Evolutionary conservation across 2,329 filamentous ascomycete species (phyloP).

Genomic region (Fusarium aywerte): DNA sequence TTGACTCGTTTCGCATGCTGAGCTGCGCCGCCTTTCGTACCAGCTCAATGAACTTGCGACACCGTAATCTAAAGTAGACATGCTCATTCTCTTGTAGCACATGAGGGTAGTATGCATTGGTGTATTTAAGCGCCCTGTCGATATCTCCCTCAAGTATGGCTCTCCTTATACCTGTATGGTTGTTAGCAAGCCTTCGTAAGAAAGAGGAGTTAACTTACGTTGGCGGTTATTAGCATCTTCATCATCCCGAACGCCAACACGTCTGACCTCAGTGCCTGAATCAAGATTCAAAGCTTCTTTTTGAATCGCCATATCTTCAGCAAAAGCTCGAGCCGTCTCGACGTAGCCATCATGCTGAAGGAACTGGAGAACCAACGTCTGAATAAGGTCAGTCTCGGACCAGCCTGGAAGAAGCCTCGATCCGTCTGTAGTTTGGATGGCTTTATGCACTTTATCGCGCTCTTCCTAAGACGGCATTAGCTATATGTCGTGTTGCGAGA

Average conservation of each 20-base stretch:
- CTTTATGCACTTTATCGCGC: slow-evolving; percentile 65
- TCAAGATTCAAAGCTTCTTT: slow-evolving; percentile 74
- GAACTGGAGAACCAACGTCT: slow-evolving; percentile 85
- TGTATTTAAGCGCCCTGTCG: slow-evolving; percentile 86
- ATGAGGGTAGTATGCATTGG: slow-evolving; percentile 79
- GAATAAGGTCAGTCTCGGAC: slow-evolving; percentile 81
- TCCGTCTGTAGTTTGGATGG: slow-evolving; percentile 70
- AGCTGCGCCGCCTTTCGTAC: slow-evolving; percentile 79
- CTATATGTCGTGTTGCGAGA: not conserved
- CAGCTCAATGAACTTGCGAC: slow-evolving; percentile 96
- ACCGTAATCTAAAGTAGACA: slow-evolving; percentile 88
- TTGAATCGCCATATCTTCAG: slow-evolving; percentile 80
- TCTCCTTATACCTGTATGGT: slow-evolving; percentile 77
- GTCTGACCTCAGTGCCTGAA: slow-evolving; percentile 60
- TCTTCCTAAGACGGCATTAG: slow-evolving; percentile 62
- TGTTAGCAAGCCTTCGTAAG: slow-evolving; percentile 27
- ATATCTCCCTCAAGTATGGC: slow-evolving; percentile 93
- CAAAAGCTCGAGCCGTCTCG: slow-evolving; percentile 90
- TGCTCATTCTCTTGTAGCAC: slow-evolving; percentile 84
- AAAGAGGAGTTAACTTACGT: slow-evolving; percentile 63
- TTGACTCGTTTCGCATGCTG: slow-evolving; percentile 59
- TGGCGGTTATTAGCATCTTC: slow-evolving; percentile 88
- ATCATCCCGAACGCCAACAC: slow-evolving; percentile 79
- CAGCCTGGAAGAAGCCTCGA: slow-evolving; percentile 70
- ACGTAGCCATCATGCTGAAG: slow-evolving; percentile 95